Percentiles rank a stretch among this genome's conserved stretches.
Conservation (phyloP, 2,329 filamentous ascomycete genomes). For the Lomentospora prolificans region DNA sequence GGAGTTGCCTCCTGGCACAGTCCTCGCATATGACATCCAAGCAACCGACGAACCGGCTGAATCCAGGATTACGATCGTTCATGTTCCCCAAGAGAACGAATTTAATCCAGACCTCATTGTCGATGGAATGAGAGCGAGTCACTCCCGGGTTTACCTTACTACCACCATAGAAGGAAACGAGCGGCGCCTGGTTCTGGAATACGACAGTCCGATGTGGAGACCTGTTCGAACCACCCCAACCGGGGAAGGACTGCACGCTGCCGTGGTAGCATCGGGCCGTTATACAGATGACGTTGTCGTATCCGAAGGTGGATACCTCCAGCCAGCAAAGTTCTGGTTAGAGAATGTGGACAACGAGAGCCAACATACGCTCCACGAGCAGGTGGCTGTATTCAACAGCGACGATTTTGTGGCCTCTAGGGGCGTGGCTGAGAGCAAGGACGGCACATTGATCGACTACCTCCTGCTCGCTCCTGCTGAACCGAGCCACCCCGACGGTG, state of each 20-base stretch:
- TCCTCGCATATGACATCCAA: neutral
- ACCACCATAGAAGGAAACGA: neutral
- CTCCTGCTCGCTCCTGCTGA: neutral
- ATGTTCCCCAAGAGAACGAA: neutral
- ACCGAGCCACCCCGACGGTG: neutral
- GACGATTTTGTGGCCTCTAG: neutral
- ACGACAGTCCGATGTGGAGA: neutral
- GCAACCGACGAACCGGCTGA: neutral
- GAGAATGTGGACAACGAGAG: neutral
- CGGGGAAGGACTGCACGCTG: neutral
- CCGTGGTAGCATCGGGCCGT: neutral
- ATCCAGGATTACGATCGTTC: neutral
- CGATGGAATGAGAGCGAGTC: neutral
- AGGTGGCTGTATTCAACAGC: neutral
- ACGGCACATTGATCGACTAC: constrained; percentile 5
- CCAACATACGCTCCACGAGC: neutral
- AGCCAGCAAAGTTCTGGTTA: neutral
- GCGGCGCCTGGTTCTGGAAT: neutral
- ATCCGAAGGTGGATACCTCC: neutral
- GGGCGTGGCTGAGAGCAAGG: neutral
- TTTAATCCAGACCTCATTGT: neutral
- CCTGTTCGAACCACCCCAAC: neutral
- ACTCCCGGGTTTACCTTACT: neutral
- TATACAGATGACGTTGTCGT: constrained; percentile 2
- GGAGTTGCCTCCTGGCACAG: neutral